Conservation (phyloP, 805 yeast species). For the Dipodascus albidus region DNA sequence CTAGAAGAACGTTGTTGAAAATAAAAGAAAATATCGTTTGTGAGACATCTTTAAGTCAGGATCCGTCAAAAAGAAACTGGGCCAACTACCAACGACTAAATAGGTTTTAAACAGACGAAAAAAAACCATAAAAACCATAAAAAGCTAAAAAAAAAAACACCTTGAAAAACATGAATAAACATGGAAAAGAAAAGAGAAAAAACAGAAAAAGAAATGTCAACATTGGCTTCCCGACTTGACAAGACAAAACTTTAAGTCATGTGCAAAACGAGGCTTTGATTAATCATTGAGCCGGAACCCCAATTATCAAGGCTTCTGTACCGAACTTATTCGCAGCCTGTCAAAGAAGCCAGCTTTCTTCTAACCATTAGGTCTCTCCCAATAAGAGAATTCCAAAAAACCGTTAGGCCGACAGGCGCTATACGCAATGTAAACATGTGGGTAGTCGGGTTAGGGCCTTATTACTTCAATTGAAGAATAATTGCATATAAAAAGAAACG, state of each 20-base stretch:
- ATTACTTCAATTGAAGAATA: too few relatives aligned
- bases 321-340: not conserved
- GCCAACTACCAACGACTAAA: not conserved
- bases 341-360: not conserved
- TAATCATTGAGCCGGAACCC: too few relatives aligned
- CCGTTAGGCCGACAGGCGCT: not conserved
- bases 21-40: not conserved
- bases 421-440: slow-evolving; percentile 1
- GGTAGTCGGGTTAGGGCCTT: slow-evolving; percentile 1
- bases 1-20: not conserved
- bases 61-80: not conserved
- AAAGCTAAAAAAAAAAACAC: not conserved
- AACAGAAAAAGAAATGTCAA: not conserved
- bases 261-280: not conserved
- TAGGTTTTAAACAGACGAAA: not conserved
- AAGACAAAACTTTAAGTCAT: not conserved
- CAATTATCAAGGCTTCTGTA: too few relatives aligned
- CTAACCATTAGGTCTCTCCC: not conserved
- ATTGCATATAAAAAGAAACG: too few relatives aligned
- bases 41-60: not conserved
- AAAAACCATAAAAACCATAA: not conserved
- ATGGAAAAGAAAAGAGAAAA: not conserved
- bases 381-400: not conserved
- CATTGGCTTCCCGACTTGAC: not conserved
- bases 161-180: not conserved